Evolutionary conservation across 2,329 filamentous ascomycete species (phyloP).

Genomic region (Apiospora malaysiana): DNA sequence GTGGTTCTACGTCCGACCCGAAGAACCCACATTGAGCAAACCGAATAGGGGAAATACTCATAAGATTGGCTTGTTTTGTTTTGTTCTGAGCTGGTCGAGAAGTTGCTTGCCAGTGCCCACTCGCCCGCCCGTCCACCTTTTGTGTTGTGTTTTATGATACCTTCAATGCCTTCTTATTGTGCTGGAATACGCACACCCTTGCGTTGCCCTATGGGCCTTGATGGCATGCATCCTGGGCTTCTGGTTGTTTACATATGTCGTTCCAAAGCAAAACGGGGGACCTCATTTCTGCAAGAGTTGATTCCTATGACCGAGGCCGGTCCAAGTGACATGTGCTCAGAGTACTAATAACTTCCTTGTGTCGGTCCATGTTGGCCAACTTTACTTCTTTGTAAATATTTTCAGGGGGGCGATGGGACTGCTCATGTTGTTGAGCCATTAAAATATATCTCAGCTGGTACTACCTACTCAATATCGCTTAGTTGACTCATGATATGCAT

Average conservation of each 20-base stretch:
- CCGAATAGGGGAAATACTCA: neutral
- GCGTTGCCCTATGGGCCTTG: neutral
- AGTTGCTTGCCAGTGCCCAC: neutral
- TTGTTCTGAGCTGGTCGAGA: neutral
- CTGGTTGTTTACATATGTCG: neutral
- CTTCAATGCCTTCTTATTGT: neutral
- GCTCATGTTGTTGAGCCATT: neutral
- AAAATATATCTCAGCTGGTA: neutral
- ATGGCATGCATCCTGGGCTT: neutral
- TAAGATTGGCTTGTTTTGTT: neutral
- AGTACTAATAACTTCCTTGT: neutral
- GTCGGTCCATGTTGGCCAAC: neutral
- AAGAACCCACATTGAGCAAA: neutral
- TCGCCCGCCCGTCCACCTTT: neutral
- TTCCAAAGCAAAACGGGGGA: neutral
- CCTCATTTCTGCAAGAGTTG: neutral
- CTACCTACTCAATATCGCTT: neutral
- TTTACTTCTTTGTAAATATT: neutral
- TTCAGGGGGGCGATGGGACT: neutral
- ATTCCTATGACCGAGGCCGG: neutral
- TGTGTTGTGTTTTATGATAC: neutral
- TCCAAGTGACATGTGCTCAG: neutral
- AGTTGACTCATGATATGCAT: neutral
- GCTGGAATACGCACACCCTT: neutral
- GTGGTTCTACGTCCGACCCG: neutral